Evolutionary conservation across 208 protist genomes (phyloP).

Genomic region (Leishmania turanica): DNA sequence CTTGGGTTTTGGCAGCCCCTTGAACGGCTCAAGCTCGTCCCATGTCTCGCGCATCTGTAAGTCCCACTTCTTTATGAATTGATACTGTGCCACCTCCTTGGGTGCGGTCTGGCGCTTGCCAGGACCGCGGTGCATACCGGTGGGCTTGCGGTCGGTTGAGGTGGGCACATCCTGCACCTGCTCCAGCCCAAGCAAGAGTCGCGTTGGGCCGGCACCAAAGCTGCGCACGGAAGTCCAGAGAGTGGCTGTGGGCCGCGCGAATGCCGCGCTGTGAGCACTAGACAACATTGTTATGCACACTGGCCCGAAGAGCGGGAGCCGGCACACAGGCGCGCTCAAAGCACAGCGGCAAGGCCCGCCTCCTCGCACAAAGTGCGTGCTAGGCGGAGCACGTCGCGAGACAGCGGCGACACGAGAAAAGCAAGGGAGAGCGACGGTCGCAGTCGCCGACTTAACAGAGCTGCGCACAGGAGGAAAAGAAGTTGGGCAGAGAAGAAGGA

Average conservation of each 20-base stretch:
- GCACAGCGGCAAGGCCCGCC: background rate
- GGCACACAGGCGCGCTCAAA: background rate
- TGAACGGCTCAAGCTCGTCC: conserved; percentile 89
- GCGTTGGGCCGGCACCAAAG: conserved; percentile 34
- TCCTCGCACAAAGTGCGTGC: background rate
- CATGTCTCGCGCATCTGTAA: conserved; percentile 84
- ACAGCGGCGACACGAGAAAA: background rate
- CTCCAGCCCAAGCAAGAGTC: conserved; percentile 55
- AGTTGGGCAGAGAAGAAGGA: background rate
- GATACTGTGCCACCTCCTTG: conserved; percentile 71
- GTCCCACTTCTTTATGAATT: conserved; percentile 88
- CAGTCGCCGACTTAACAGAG: background rate
- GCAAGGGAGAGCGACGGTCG: background rate
- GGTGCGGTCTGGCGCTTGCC: conserved; percentile 83
- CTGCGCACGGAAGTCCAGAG: background rate
- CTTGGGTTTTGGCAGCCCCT: conserved; percentile 89
- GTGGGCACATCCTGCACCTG: conserved; percentile 88
- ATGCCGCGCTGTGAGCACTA: background rate
- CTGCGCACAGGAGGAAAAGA: background rate
- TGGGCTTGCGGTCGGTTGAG: conserved; percentile 80
- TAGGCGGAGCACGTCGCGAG: background rate
- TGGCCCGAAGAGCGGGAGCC: background rate
- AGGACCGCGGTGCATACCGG: conserved; percentile 82
- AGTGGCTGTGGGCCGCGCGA: conserved; percentile 1
- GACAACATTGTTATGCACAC: background rate